Evolutionary conservation across 345 rosid genomes (phyloP).

Genomic region (Camelina laxa): DNA sequence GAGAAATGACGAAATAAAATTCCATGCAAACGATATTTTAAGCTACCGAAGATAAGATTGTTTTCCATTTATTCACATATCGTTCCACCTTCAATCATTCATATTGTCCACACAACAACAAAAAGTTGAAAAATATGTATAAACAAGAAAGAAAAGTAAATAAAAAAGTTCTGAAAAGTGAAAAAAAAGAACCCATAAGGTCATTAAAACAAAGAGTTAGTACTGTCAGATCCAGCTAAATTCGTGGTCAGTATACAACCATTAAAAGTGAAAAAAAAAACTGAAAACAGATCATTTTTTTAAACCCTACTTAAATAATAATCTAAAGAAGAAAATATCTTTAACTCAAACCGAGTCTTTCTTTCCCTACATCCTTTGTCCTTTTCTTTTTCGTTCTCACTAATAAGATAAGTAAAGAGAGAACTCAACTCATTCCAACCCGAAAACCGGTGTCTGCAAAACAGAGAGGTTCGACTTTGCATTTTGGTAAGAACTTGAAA

Average conservation of each 20-base stretch:
- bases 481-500: conserved; percentile 56
- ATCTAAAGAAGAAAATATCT: conserved; percentile 28
- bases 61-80: conserved; percentile 8
- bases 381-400: background rate
- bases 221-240: conserved; percentile 39
- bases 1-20: background rate
- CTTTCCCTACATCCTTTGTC: conserved; percentile 3
- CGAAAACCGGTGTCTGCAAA: conserved; percentile 88
- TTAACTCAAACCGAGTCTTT: background rate
- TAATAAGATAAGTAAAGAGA: background rate
- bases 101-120: background rate
- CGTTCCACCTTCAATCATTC: conserved; percentile 28
- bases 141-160: background rate
- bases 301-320: background rate
- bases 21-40: background rate
- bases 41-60: background rate
- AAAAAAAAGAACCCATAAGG: conserved; percentile 36
- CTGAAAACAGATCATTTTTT: background rate
- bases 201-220: conserved; percentile 33
- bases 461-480: conserved; percentile 68
- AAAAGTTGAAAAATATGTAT: background rate
- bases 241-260: conserved; percentile 37
- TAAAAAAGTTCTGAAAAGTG: conserved; percentile 25
- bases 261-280: conserved; percentile 32
- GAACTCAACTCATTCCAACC: conserved; percentile 79